Percentiles rank a stretch among this genome's conserved stretches.
phyloP scores from a whole-genome alignment of 2,329 filamentous ascomycete species.

The Magnaporthiopsis rhizophila region DNA sequence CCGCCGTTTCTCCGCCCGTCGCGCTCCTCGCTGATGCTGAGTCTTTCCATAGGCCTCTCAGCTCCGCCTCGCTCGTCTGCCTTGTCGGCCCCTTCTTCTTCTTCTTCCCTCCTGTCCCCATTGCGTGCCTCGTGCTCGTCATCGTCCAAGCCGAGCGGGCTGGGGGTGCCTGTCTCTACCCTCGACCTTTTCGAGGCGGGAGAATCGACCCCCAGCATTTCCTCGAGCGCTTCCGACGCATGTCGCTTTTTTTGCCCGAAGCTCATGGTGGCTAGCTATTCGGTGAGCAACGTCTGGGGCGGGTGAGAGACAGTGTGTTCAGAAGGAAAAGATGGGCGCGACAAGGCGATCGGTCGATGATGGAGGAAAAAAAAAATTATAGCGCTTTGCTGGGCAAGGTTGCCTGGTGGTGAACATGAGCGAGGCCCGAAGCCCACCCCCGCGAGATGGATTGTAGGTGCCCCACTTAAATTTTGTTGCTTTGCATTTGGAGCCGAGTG shows the following conservation, averaged over 20 bases:
- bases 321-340: background rate
- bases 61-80: constrained; percentile 13
- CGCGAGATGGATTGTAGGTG: background rate
- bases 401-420: background rate
- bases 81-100: constrained; percentile 22
- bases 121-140: background rate
- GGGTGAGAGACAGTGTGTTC: background rate
- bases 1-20: constrained; percentile 10
- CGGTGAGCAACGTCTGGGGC: background rate
- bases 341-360: background rate
- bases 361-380: background rate
- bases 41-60: background rate
- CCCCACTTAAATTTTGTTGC: background rate
- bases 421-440: no score
- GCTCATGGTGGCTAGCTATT: background rate
- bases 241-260: constrained; percentile 14
- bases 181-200: constrained; percentile 53
- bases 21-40: background rate
- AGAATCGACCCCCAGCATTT: constrained; percentile 44
- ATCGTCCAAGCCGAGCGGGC: background rate
- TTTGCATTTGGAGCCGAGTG: background rate
- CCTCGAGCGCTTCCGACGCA: constrained; percentile 53
- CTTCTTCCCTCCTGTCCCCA: constrained; percentile 2
- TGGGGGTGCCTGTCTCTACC: constrained; percentile 25
- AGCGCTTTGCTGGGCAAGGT: background rate